Evolutionary conservation across 108 stramenopile genomes (phyloP).

Genomic region (Schizochytrium sp.): DNA sequence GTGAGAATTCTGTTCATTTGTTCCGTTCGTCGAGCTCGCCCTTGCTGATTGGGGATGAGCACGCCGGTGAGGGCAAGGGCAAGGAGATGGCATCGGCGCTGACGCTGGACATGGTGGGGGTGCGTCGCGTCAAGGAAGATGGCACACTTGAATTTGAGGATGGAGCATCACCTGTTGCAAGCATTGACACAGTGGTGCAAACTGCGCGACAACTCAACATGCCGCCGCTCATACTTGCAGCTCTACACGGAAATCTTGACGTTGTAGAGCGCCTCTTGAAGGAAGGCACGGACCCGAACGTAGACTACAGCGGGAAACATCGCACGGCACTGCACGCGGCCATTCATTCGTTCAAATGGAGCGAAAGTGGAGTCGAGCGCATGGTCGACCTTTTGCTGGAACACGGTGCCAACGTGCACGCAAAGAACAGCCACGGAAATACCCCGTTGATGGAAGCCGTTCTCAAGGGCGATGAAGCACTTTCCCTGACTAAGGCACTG

Average conservation of each 20-base stretch:
- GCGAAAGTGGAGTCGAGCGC: neutral
- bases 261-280: neutral
- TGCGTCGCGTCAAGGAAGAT: neutral
- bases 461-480: neutral
- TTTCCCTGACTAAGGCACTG: neutral
- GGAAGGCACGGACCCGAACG: neutral
- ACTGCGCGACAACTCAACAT: neutral
- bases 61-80: too few species aligned
- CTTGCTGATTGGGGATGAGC: too few species aligned
- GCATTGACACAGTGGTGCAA: neutral
- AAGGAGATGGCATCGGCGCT: neutral
- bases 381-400: neutral
- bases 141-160: neutral
- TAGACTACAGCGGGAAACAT: neutral
- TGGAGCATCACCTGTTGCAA: neutral
- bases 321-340: neutral
- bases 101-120: neutral
- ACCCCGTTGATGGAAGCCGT: slow-evolving; percentile 1
- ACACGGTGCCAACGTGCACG: neutral
- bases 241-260: neutral
- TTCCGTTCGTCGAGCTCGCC: neutral
- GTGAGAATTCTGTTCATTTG: neutral
- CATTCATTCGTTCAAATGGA: neutral
- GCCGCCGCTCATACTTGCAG: neutral
- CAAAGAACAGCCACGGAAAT: neutral